Evolutionary conservation across 345 rosid species (phyloP).

Genomic region (Eucalyptus dawsonii): DNA sequence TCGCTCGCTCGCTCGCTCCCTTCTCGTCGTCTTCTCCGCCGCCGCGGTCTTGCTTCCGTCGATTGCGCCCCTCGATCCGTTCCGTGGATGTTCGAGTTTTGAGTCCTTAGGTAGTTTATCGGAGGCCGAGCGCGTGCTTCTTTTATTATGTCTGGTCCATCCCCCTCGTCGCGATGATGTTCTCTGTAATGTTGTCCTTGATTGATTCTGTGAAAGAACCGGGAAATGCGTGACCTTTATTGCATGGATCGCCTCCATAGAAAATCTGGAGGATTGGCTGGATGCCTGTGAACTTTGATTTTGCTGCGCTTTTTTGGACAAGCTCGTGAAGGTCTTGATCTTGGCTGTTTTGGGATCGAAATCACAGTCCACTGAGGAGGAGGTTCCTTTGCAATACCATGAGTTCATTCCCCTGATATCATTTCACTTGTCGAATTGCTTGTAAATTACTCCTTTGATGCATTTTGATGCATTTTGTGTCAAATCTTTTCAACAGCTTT

Average conservation of each 20-base stretch:
- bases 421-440: neutral
- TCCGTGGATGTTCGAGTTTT: neutral
- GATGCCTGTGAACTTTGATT: neutral
- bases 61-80: neutral
- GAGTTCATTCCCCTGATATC: neutral
- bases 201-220: neutral
- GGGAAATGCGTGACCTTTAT: neutral
- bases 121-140: neutral
- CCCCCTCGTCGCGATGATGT: neutral
- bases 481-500: neutral
- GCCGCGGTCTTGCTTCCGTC: neutral
- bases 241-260: neutral
- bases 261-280: neutral
- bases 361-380: neutral
- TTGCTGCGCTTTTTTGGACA: neutral
- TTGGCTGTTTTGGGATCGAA: neutral
- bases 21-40: neutral
- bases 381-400: neutral
- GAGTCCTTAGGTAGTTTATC: neutral
- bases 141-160: neutral
- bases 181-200: neutral
- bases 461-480: too few species aligned
- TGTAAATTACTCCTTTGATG: neutral
- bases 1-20: accelerated
- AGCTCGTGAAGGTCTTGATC: neutral